Base-by-base conservation (phyloP, 148 eudicot genomes). In the Drosera capensis region DNA sequence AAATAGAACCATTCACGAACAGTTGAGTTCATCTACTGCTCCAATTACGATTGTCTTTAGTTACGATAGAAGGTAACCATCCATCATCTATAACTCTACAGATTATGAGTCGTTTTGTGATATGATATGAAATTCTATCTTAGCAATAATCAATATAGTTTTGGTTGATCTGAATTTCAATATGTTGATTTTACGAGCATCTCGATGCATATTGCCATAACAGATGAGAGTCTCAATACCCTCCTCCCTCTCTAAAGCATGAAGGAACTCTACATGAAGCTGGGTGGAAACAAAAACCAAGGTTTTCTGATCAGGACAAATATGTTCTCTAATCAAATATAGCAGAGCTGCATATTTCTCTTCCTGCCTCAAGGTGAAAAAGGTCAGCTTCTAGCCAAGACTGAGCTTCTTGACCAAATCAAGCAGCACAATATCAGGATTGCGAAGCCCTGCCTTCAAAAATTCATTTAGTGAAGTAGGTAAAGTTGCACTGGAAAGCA, bases 401-500 rank as follows among this genome's bases (percentile, higher is more conserved):
- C 88, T 78, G 40, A 90, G 84, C 57, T 57, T 81, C 16, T 63
- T 68, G 56, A 28, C 99, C 59, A 90, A 71, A 70, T 90, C 99
- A 26, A 85, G 77, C 43, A 95, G 72, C 34, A 90, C 77, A 44
- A 78, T 68, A 43, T 78, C 78, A 16, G 99, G 88, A 20, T 90
- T 95, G 20, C 82, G 75, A 51, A 90, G 67, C 59, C 95, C 99
- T 36, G 99, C 99, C 68, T 78, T 85, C 12, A 88, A 95, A 76
- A 90, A 85, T 50, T 90, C 95, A 3, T 85, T 85, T 41, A 90
- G 77, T 36, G 78, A 82, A 68, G 82, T 74, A 1, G 99, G 95
- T 59, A 90, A 55, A 23, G 99, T 90, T 29, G 99, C 99, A 70
- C 95, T 90, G 53, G 85, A 90, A 43, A 90, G 93, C 56, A 90